A percentile compares a stretch with the other conserved stretches of the same genome.
phyloP scores from a whole-genome alignment of 805 yeast genomes.

The Zygoascus biomembranicola region DNA sequence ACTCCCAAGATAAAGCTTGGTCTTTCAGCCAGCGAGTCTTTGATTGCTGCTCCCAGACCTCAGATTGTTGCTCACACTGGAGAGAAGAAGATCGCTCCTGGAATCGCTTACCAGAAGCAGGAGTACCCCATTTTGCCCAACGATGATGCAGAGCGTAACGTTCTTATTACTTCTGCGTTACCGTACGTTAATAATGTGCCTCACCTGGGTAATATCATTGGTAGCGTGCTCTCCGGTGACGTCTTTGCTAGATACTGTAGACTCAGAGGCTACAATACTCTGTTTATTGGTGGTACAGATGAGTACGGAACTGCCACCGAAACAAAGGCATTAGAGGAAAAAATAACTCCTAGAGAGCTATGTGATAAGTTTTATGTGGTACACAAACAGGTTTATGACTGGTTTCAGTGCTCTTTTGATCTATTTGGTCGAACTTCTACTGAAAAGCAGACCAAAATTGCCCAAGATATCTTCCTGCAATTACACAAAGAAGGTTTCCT shows the following conservation, averaged over 20 bases:
- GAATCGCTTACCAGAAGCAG: slow-evolving; percentile 8
- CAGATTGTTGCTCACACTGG: slow-evolving; percentile 32
- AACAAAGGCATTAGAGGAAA: slow-evolving; percentile 93
- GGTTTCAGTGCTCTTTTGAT: slow-evolving; percentile 95
- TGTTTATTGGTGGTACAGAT: slow-evolving; percentile 93
- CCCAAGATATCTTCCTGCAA: slow-evolving; percentile 83
- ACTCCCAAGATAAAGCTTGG: slow-evolving; percentile 20
- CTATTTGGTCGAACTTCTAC: slow-evolving; percentile 96
- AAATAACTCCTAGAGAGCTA: slow-evolving; percentile 75
- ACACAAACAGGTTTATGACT: slow-evolving; percentile 85
- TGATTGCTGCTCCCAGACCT: slow-evolving; percentile 15
- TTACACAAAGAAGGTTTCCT: slow-evolving; percentile 67
- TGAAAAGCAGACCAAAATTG: slow-evolving; percentile 81
- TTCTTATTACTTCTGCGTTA: slow-evolving; percentile 88
- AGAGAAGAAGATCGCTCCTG: slow-evolving; percentile 13
- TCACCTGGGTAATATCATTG: slow-evolving; percentile 94
- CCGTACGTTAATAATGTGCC: slow-evolving; percentile 99
- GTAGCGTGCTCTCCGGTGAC: slow-evolving; percentile 92
- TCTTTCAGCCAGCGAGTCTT: background rate
- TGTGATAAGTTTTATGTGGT: slow-evolving; percentile 86
- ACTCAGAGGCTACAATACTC: slow-evolving; percentile 77
- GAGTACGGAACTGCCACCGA: slow-evolving; percentile 99
- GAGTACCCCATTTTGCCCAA: slow-evolving; percentile 50
- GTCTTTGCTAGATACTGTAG: slow-evolving; percentile 85
- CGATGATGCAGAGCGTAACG: slow-evolving; percentile 57